Base-by-base conservation (phyloP, 805 yeast species). In the Metschnikowia vanudenii region DNA sequence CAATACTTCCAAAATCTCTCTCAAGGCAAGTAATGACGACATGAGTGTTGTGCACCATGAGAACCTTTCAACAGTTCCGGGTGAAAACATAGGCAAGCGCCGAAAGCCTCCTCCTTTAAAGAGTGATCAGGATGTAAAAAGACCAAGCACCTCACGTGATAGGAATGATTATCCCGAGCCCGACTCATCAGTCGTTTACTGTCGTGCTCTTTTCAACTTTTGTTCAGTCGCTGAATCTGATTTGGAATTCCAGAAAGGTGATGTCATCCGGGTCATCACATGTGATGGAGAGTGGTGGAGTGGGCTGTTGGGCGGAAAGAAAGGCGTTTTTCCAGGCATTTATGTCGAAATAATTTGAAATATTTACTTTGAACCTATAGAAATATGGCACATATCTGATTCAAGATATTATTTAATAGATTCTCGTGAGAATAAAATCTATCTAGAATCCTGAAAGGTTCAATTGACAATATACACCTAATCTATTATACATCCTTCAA, bases 201-300 rank as follows among this genome's bases (percentile, higher is more conserved):
- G 78, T 52, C 57, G 57, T 37, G 84, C 81, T 0, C 32, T 68
- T 9, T 79, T 60, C 51, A 57, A 58, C 29, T 80, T 68, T 49
- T 40, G 55, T 1, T 74, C 71, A 0, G 58, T 66, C 17, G 60
- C 67, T 32, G 46, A 49, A 0, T 74, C 68, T 3, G 85, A 81
- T 51, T 60, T 81, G 34, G 49, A 67, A 3, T 69, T 81, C 42
- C 43, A 53, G 13, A 61, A 55, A 28, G 81, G 79, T 3, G 82
- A 78, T 49, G 51, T 54, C 18, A 73, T 81, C 19, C 60, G 49
- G 39, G 56, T 80, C 1, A 20, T 73, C 8, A 69, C 63, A 22
- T 50, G 50, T 16, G 43, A 46, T 3, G 67, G 68, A 1, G 51
- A 58, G 10, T 69, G 75, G 75, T 70, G 74, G 73, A 59, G 56